Conservation (phyloP, 139 green algal species). For the Chlorella sp. region DNA sequence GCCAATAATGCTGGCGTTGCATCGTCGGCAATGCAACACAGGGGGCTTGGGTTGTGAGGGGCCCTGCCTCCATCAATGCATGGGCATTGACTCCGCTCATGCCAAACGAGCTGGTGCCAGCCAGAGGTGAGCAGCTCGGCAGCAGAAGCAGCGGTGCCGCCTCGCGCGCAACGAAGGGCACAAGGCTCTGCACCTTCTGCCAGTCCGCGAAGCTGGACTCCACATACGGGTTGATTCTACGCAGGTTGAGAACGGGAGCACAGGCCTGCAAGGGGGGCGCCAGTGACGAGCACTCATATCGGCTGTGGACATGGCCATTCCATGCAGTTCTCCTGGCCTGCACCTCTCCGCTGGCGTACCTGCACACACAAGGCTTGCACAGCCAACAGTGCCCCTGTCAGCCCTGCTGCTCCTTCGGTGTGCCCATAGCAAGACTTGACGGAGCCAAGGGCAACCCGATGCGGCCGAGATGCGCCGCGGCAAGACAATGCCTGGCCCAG, state of each 20-base stretch:
- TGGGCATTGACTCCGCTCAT: slow-evolving; percentile 65
- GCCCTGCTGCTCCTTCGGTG: slow-evolving; percentile 63
- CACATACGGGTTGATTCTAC: slow-evolving; percentile 72
- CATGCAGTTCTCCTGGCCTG: not conserved
- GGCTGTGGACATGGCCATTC: not conserved
- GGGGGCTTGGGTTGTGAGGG: too few relatives aligned
- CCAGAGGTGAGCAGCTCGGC: not conserved
- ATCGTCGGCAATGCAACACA: not conserved
- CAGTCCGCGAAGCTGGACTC: slow-evolving; percentile 21
- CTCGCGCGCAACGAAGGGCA: not conserved
- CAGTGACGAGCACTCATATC: not conserved
- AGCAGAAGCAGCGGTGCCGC: not conserved
- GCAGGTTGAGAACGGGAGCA: slow-evolving; percentile 66
- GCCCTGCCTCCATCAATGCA: slow-evolving; percentile 31
- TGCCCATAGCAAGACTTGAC: slow-evolving; percentile 66
- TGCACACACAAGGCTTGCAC: not conserved
- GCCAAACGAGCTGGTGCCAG: slow-evolving; percentile 59
- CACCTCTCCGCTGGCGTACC: not conserved
- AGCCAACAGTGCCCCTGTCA: slow-evolving; percentile 73
- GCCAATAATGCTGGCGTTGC: slow-evolving; percentile 29
- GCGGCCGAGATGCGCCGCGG: not conserved
- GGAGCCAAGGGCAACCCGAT: slow-evolving; percentile 22
- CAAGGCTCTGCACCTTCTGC: not conserved
- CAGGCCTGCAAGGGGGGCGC: not conserved
- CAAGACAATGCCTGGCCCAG: slow-evolving; percentile 21